Conservation (phyloP, 257 asterid genomes). For the Voacanga thouarsii region DNA sequence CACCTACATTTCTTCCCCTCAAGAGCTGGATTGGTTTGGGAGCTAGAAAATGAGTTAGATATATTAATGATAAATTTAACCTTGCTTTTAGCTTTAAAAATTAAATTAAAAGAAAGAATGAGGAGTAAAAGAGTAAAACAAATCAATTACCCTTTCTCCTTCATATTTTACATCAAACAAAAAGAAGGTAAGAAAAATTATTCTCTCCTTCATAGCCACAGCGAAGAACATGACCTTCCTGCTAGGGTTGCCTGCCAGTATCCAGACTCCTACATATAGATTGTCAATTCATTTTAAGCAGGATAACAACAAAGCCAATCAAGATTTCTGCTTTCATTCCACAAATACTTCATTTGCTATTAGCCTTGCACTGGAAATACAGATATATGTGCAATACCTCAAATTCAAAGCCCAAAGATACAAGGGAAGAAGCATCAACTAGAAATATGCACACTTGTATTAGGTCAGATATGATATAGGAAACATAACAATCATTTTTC, state of each 20-base stretch:
- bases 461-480: neutral
- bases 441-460: slow-evolving; percentile 25
- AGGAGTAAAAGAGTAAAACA: too few relatives aligned
- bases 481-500: neutral
- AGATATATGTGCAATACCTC: neutral
- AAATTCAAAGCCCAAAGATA: slow-evolving; percentile 4
- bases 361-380: neutral
- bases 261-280: neutral
- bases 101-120: too few relatives aligned
- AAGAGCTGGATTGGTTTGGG: too few relatives aligned
- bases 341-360: neutral
- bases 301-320: neutral
- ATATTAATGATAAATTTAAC: too few relatives aligned
- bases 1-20: too few relatives aligned
- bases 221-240: neutral
- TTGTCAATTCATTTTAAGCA: neutral
- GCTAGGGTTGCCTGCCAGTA: too few relatives aligned
- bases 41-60: too few relatives aligned
- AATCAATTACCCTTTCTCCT: too few relatives aligned
- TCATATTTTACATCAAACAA: too few relatives aligned
- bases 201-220: too few relatives aligned
- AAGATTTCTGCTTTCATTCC: neutral
- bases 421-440: neutral
- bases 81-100: too few relatives aligned
- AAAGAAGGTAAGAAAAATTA: too few relatives aligned